These are phyloP conservation scores for Phalaenopsis aphrodite DNA, from an alignment of 106 monocot species.

Conservation along the genomic window DNA sequence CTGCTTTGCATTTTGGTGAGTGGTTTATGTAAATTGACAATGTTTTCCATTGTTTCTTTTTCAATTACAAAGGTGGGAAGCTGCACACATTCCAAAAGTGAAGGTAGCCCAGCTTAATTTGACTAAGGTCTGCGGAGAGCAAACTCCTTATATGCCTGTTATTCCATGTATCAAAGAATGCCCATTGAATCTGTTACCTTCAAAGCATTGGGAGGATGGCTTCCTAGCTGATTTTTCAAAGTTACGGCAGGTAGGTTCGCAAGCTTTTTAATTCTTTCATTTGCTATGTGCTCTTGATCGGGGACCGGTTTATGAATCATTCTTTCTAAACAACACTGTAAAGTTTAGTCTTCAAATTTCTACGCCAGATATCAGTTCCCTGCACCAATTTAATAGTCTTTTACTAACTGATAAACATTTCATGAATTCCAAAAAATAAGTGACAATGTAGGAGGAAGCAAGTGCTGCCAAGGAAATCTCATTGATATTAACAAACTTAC, in stretches of 20 bases:
- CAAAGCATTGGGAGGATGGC: conserved; percentile 63
- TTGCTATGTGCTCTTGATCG: background rate
- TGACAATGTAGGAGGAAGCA: background rate
- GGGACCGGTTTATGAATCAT: too few species aligned
- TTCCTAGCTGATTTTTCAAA: conserved; percentile 64
- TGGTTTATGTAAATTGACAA: background rate
- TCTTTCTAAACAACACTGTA: background rate
- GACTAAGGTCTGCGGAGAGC: conserved; percentile 31
- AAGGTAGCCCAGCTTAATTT: conserved; percentile 56
- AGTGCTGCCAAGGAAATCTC: background rate
- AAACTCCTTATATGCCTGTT: conserved; percentile 88
- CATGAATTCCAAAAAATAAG: background rate
- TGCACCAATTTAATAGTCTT: background rate
- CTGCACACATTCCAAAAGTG: conserved; percentile 77
- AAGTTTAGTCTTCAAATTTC: background rate
- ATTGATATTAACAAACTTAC: background rate
- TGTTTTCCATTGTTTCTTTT: background rate
- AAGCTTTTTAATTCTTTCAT: background rate
- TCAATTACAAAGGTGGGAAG: conserved; percentile 68
- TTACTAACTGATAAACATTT: background rate
- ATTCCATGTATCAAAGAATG: conserved; percentile 78
- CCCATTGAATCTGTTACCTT: conserved; percentile 50
- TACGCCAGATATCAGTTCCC: background rate
- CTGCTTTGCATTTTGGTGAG: background rate
- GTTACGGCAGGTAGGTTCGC: conserved; percentile 44